phyloP scores from a whole-genome alignment of 2,329 filamentous ascomycete species.

The Aureobasidium namibiae region DNA sequence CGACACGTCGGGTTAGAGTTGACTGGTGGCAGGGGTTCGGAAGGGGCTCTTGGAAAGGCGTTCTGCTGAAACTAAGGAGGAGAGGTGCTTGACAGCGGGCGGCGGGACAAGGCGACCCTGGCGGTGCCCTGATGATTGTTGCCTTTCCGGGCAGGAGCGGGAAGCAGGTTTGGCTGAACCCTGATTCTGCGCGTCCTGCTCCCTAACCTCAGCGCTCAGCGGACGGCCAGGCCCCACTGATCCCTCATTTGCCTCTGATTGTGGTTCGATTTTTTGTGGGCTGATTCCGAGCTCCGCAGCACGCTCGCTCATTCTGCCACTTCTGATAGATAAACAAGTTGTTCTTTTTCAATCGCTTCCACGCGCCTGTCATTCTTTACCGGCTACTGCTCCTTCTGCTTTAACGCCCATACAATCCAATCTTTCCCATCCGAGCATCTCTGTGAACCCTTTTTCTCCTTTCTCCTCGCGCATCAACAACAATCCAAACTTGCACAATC shows the following conservation, averaged over 20 bases:
- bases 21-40: conserved; percentile 6
- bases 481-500: not conserved
- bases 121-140: conserved; percentile 4
- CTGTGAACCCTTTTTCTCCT: not conserved
- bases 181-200: not conserved
- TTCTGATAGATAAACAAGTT: conserved; percentile 11
- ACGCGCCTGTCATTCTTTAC: conserved; percentile 8
- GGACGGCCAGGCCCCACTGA: conserved; percentile 2
- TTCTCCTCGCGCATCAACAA: not conserved
- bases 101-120: no score
- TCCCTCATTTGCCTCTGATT: conserved; percentile 12
- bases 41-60: not conserved
- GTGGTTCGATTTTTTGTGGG: conserved; percentile 11
- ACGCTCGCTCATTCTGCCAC: conserved; percentile 1
- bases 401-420: not conserved
- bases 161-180: not conserved
- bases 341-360: conserved; percentile 9
- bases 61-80: conserved; percentile 2
- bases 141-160: not conserved
- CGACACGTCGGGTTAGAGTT: conserved; percentile 4
- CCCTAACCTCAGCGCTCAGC: not conserved
- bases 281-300: conserved; percentile 7
- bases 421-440: not conserved
- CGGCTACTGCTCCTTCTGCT: not conserved
- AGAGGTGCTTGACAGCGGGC: not conserved